Base-by-base conservation (phyloP, 345 rosid genomes). In the Eutrema yunnanense region DNA sequence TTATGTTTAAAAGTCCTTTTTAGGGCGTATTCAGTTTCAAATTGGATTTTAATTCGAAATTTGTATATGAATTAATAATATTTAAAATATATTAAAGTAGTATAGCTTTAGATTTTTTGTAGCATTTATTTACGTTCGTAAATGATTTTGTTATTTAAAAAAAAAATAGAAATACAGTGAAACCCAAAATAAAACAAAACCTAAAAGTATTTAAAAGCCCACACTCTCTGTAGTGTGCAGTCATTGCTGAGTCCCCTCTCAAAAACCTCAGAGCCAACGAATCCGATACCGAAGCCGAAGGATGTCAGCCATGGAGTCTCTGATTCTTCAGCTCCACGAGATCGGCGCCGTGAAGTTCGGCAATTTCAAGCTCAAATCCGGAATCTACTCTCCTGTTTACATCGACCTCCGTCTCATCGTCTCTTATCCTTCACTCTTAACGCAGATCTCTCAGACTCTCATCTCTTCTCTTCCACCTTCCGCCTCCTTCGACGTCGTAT, bases 341-440 rank as follows among this genome's bases (percentile, higher is more conserved):
- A 88, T 95, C 44, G 89, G 96, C 36, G 97, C 93, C 58, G 93
- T 95, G 5, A 94, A 94, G 56, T 94, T 94, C 77, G 96, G 93
- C 0, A 82, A 81, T 73, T 95, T 90, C 81, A 92, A 89, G 81
- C 90, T 95, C 29, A 95, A 95, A 81, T 92, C 99, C 50, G 99
- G 98, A 67, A 92, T 95, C 79, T 75, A 76, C 34, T 92, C 98
- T 22, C 98, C 99, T 3, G 78, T 90, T 71, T 95, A 95, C 83
- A 92, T 95, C 73, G 99, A 95, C 73, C 96, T 95, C 62, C 98
- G 99, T 64, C 90, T 89, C 77, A 88, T 95, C 34, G 86, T 90
- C 77, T 85, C 96, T 0, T 83, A 88, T 75, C 98, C 98, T 4
- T 79, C 92, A 14, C 89, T 92, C 84, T 88, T 92, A 59, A 73